Evolutionary conservation across 176 grass and related monocot species (phyloP).

Genomic region (Chloris gayana): DNA sequence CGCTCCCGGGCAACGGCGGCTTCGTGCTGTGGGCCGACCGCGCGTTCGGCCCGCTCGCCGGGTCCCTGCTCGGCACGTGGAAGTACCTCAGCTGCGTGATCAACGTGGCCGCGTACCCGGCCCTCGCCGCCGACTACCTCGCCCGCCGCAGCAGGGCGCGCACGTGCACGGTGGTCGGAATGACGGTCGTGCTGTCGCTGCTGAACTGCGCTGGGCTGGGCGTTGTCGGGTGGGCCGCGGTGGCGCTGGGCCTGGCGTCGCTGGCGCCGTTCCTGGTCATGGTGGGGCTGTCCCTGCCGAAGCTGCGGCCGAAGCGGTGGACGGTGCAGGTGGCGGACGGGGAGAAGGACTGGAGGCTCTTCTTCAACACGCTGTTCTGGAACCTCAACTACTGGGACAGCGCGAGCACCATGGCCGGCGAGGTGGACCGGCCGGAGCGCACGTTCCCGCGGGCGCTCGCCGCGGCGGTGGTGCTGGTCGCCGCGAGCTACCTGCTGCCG

Average conservation of each 20-base stretch:
- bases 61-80: constrained; percentile 50
- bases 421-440: constrained; percentile 48
- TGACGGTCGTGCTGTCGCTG: constrained; percentile 36
- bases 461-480: constrained; percentile 33
- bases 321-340: neutral
- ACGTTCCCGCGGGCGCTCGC: constrained; percentile 45
- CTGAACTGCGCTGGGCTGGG: constrained; percentile 49
- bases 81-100: constrained; percentile 59
- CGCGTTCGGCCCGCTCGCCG: constrained; percentile 51
- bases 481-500: constrained; percentile 41
- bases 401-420: constrained; percentile 53
- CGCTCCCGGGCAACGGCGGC: constrained; percentile 47
- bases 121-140: constrained; percentile 45
- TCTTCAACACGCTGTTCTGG: constrained; percentile 63
- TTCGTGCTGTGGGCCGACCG: constrained; percentile 53
- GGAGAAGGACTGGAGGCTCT: constrained; percentile 46
- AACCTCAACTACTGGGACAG: constrained; percentile 64
- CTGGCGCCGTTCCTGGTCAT: constrained; percentile 50
- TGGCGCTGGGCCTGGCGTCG: constrained; percentile 43
- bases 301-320: constrained; percentile 44
- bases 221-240: constrained; percentile 50
- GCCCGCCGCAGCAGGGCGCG: neutral
- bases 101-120: constrained; percentile 44
- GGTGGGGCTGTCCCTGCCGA: constrained; percentile 33
- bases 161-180: constrained; percentile 28